Percentiles rank a stretch among this genome's conserved stretches.
phyloP scores from a whole-genome alignment of 2,329 filamentous ascomycete species.

The Talaromyces sp. region DNA sequence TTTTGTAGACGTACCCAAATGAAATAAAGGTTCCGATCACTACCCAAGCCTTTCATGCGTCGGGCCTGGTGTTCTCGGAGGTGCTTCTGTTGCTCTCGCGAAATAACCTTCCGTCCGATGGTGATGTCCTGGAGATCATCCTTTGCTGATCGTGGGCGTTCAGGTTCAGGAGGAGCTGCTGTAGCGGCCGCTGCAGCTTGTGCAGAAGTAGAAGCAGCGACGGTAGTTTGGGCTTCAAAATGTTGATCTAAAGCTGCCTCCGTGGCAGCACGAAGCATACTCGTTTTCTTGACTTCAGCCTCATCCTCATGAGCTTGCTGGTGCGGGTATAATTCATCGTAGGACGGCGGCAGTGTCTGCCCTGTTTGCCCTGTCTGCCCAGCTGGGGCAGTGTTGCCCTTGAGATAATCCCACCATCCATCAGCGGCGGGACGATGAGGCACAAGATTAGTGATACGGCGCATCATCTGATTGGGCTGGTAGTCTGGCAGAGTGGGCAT shows the following conservation, averaged over 20 bases:
- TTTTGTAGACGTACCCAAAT: conserved; percentile 52
- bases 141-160: conserved; percentile 27
- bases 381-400: conserved; percentile 49
- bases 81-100: conserved; percentile 50
- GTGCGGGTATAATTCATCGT: conserved; percentile 74
- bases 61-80: conserved; percentile 50
- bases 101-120: conserved; percentile 47
- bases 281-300: conserved; percentile 46
- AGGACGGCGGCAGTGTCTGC: conserved; percentile 70
- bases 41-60: conserved; percentile 52
- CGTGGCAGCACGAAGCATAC: conserved; percentile 45
- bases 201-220: conserved; percentile 22
- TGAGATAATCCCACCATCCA: conserved; percentile 70
- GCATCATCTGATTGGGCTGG: conserved; percentile 72
- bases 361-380: too few relatives aligned
- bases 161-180: conserved; percentile 8
- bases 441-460: conserved; percentile 72
- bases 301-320: conserved; percentile 40
- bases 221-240: conserved; percentile 40
- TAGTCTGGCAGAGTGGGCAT: conserved; percentile 67
- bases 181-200: conserved; percentile 22
- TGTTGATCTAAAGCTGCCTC: conserved; percentile 50
- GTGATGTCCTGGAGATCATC: conserved; percentile 45
- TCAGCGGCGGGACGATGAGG: conserved; percentile 64
- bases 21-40: conserved; percentile 57